phyloP scores from a whole-genome alignment of 352 stramenopile species.

The Aphanomyces cochlioides region DNA sequence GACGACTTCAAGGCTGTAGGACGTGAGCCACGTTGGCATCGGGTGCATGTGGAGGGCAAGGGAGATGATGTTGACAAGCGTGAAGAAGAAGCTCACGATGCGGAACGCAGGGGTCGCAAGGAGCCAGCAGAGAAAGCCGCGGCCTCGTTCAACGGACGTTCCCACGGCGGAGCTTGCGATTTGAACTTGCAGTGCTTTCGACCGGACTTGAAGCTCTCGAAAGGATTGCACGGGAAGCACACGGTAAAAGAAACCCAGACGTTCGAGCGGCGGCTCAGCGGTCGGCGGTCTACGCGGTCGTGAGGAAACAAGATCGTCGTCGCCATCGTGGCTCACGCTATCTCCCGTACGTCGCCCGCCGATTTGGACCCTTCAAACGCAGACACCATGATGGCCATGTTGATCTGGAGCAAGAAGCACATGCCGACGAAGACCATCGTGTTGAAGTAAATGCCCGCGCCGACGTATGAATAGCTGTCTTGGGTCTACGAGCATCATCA shows the following conservation, averaged over 20 bases:
- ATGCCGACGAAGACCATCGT: slow-evolving; percentile 82
- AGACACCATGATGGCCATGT: slow-evolving; percentile 52
- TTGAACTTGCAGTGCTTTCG: not conserved
- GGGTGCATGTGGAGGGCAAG: slow-evolving; percentile 77
- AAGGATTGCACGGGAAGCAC: no score
- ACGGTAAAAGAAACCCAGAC: no score
- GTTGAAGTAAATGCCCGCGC: slow-evolving; percentile 83
- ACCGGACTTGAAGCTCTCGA: no score
- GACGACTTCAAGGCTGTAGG: slow-evolving; percentile 55
- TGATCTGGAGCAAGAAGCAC: slow-evolving; percentile 58
- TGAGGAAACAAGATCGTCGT: no score
- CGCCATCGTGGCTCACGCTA: no score
- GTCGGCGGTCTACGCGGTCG: no score
- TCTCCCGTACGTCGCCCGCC: no score
- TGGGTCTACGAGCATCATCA: slow-evolving; percentile 12
- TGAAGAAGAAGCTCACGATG: slow-evolving; percentile 34
- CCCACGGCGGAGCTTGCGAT: not conserved
- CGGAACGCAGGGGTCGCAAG: not conserved
- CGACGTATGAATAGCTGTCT: slow-evolving; percentile 51
- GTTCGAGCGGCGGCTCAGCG: no score
- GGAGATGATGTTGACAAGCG: slow-evolving; percentile 77
- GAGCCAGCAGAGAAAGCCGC: not conserved
- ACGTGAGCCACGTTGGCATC: slow-evolving; percentile 50
- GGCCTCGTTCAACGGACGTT: not conserved
- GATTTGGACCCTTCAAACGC: slow-evolving; percentile 33